Base-by-base conservation (phyloP, 257 asterid species). In the Solanum corneliomulleri region DNA sequence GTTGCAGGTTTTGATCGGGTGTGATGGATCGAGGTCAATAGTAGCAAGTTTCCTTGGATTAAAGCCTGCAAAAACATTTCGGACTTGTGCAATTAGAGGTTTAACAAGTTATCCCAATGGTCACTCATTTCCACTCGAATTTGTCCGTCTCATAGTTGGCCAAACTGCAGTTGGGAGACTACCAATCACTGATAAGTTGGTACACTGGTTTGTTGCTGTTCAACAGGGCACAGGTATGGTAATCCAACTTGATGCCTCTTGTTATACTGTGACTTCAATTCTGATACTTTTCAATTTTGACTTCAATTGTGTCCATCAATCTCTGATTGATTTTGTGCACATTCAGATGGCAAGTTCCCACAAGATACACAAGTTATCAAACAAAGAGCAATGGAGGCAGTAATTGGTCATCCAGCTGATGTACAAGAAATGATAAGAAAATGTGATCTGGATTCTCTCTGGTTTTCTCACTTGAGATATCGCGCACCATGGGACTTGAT, bases 401-500 rank as follows among this genome's bases (percentile, higher is more conserved):
- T 70, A 42, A 47, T 5, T n/a, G 90, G 88, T 31, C 90, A 78
- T 75, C 91, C 92, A 70, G 10, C 75, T 25, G 92, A 89, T 29
- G 49, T 86, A 13, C 23, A 35, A 69, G 89, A 89, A 82, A 60
- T 91, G 91, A 78, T 91, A 33, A 87, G 83, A 72, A 42, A n/a
- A 9, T 33, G 92, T 62, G 84, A 86, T n/a, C 44, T 87, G 42
- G 91, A 90, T 18, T 86, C 90, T 3, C 37, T 91, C 25, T 88
- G 89, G 6, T 72, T 91, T 39, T 45, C 90, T 58, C 92, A 41
- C 70, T 70, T 91, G 88, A 90, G 88, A 85, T 90, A 91, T 66
- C 91, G 90, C 4, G 87, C 88, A 11, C 93, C 92, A 0, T 91
- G 93, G 93, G 92, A 90, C 83, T 83, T 91, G 62, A 85, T 91